Percentiles rank a stretch among this genome's conserved stretches.
Evolutionary conservation across 441 rosid genomes (phyloP).

Genomic region (Euphorbia celastroides): DNA sequence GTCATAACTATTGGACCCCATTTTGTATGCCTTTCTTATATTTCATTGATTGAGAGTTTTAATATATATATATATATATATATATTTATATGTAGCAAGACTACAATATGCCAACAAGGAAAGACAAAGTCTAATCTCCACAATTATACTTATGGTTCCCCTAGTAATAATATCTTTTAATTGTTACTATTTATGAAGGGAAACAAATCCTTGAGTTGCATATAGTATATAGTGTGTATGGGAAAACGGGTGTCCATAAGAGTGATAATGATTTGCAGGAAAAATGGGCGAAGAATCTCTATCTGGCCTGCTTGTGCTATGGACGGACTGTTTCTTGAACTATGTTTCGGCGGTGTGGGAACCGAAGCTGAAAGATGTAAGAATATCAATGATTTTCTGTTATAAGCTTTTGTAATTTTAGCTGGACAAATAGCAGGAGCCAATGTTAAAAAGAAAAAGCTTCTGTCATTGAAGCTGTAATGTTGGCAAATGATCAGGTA

Average conservation of each 20-base stretch:
- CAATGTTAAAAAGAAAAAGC: neutral
- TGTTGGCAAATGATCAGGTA: too few relatives aligned
- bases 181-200: neutral
- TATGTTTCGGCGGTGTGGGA: too few relatives aligned
- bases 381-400: neutral
- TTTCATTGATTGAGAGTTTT: too few relatives aligned
- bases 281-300: slow-evolving; percentile 74
- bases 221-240: neutral
- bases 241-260: neutral
- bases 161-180: neutral
- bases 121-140: too few relatives aligned
- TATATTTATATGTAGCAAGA: too few relatives aligned
- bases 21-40: too few relatives aligned
- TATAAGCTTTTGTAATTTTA: slow-evolving; percentile 1
- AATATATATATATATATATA: too few relatives aligned
- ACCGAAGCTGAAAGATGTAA: neutral
- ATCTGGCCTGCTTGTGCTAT: slow-evolving; percentile 73
- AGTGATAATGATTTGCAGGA: neutral
- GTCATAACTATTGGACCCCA: too few relatives aligned
- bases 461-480: slow-evolving; percentile 1
- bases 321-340: slow-evolving; percentile 86
- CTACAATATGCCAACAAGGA: too few relatives aligned
- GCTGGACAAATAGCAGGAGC: slow-evolving; percentile 10
- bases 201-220: neutral
- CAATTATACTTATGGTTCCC: neutral